Percentiles rank a stretch among this genome's conserved stretches.
These are phyloP conservation scores for Astragalus membranaceus DNA, from an alignment of 306 rosid species.

Conservation along the genomic window DNA sequence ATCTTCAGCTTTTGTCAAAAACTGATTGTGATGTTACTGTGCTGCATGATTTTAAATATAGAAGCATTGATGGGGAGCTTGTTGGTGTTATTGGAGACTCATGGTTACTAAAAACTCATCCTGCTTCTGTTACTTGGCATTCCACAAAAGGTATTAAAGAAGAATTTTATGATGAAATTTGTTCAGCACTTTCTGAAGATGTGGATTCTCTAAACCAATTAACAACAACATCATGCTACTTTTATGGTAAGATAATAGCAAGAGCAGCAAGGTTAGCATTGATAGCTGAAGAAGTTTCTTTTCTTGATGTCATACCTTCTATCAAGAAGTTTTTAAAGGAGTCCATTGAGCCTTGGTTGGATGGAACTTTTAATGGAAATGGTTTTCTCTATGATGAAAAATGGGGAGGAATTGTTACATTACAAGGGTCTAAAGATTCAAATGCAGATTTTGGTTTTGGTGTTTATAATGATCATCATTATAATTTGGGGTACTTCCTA, in stretches of 20 bases:
- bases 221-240: constrained; percentile 57
- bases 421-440: constrained; percentile 58
- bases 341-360: constrained; percentile 73
- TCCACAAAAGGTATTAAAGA: constrained; percentile 51
- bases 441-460: constrained; percentile 81
- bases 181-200: constrained; percentile 49
- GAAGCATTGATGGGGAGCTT: constrained; percentile 80
- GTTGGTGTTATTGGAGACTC: constrained; percentile 84
- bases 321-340: constrained; percentile 51
- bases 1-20: constrained; percentile 41
- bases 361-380: constrained; percentile 62
- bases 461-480: constrained; percentile 77
- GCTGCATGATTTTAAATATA: constrained; percentile 55
- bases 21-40: constrained; percentile 30
- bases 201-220: constrained; percentile 40
- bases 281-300: constrained; percentile 74
- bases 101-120: constrained; percentile 53
- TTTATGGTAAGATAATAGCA: constrained; percentile 59
- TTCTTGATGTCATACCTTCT: constrained; percentile 38
- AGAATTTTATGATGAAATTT: constrained; percentile 44
- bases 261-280: constrained; percentile 83
- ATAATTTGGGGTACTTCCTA: constrained; percentile 63
- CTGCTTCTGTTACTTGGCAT: constrained; percentile 76
- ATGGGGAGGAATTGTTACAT: constrained; percentile 84
- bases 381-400: constrained; percentile 63